Percentiles rank a stretch among this genome's conserved stretches.
Conservation (phyloP, 1,284 basidiomycete genomes). For the Irpex sp. region DNA sequence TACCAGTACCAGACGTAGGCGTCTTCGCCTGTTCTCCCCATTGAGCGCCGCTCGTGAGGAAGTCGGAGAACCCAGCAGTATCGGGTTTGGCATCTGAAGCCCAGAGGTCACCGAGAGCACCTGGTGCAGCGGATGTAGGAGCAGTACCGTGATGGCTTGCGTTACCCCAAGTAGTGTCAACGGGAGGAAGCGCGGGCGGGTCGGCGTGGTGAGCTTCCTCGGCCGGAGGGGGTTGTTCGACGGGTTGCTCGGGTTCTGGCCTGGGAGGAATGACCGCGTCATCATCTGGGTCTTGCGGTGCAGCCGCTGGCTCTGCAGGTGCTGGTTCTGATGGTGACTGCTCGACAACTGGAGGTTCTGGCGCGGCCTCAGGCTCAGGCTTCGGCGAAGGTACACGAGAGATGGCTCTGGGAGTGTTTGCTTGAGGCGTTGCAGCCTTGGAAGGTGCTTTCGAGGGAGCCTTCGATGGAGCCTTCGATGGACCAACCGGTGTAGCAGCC, state of each 20-base stretch:
- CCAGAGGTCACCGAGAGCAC: constrained; percentile 9
- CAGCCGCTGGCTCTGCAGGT: neutral
- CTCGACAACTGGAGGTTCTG: constrained; percentile 4
- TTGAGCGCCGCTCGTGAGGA: constrained; percentile 3
- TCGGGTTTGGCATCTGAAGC: constrained; percentile 4
- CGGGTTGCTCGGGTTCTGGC: constrained; percentile 3
- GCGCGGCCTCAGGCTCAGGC: constrained; percentile 15
- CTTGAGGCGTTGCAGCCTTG: constrained; percentile 17
- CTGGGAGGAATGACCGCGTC: constrained; percentile 8
- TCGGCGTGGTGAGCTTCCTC: neutral
- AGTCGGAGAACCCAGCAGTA: constrained; percentile 6
- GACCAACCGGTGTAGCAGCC: constrained; percentile 1
- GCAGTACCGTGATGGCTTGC: neutral
- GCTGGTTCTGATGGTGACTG: neutral
- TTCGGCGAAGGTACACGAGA: constrained; percentile 17
- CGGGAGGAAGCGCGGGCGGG: neutral
- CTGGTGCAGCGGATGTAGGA: neutral
- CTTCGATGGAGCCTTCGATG: constrained; percentile 5
- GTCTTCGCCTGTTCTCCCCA: constrained; percentile 2
- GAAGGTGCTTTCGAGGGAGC: constrained; percentile 13
- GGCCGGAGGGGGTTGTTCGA: neutral
- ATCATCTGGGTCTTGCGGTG: constrained; percentile 1
- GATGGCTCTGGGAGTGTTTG: constrained; percentile 12
- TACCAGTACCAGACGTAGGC: neutral
- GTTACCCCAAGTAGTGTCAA: neutral